Conservation (phyloP, 768 basidiomycete genomes). For the Tubosaeta sp. region DNA sequence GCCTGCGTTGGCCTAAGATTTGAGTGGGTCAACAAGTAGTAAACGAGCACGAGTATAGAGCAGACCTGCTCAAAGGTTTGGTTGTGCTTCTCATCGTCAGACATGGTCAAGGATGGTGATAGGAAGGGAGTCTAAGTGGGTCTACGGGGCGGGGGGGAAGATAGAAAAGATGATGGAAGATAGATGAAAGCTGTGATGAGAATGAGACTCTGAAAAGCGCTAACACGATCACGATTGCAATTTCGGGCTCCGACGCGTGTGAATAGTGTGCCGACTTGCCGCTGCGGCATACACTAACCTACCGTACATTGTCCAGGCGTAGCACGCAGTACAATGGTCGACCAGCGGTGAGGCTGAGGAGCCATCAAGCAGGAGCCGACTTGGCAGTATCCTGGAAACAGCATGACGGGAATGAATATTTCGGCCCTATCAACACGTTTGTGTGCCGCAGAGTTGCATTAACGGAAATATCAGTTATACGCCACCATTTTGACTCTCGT, state of each 20-base stretch:
- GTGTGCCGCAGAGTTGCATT: background rate
- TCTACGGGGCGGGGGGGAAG: conserved; percentile 17
- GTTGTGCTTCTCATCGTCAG: conserved; percentile 92
- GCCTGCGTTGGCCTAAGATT: conserved; percentile 58
- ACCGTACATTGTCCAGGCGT: background rate
- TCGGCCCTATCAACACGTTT: background rate
- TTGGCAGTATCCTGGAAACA: background rate
- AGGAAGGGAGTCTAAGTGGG: conserved; percentile 14
- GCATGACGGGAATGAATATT: background rate
- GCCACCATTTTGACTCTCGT: background rate
- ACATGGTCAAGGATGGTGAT: conserved; percentile 49
- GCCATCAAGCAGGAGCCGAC: background rate
- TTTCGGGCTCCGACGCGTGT: conserved; percentile 41
- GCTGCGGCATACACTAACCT: background rate
- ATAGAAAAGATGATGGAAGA: conserved; percentile 27
- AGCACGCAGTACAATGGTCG: background rate
- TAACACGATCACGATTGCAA: conserved; percentile 23
- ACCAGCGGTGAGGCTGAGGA: background rate
- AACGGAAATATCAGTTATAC: background rate
- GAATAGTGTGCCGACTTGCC: conserved; percentile 19
- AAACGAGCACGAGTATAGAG: conserved; percentile 9
- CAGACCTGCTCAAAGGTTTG: conserved; percentile 80
- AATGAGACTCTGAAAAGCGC: conserved; percentile 13
- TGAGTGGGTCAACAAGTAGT: conserved; percentile 13
- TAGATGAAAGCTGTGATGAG: conserved; percentile 21